Conservation (phyloP, 768 basidiomycete species). For the Omphalotus guepiniiformis region DNA sequence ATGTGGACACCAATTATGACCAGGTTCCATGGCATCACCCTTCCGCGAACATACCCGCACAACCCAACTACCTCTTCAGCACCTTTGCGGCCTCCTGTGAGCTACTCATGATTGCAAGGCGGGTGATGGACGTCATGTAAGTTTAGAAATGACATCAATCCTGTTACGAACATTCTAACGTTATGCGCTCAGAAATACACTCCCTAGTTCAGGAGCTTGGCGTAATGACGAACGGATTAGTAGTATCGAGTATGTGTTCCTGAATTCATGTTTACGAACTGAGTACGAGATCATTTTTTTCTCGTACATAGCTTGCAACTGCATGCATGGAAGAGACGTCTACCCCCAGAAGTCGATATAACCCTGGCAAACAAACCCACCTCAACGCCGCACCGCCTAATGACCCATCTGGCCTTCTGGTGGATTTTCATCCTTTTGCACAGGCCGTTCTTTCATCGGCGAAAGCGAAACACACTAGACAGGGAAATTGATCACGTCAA, state of each 20-base stretch:
- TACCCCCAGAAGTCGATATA: constrained; percentile 24
- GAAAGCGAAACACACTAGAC: constrained; percentile 14
- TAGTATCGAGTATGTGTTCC: constrained; percentile 17
- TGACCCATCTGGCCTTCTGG: constrained; percentile 30
- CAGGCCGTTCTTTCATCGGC: constrained; percentile 31
- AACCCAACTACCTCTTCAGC: constrained; percentile 19
- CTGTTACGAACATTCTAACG: constrained; percentile 3
- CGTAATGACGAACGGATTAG: constrained; percentile 13
- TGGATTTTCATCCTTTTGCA: constrained; percentile 35
- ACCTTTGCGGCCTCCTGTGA: constrained; percentile 28
- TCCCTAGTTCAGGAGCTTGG: constrained; percentile 3
- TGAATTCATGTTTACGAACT: too few relatives aligned
- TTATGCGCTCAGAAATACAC: constrained; percentile 1
- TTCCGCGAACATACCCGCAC: constrained; percentile 21
- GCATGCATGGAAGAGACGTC: constrained; percentile 20
- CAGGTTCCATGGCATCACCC: constrained; percentile 26
- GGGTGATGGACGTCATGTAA: constrained; percentile 31
- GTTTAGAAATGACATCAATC: constrained; percentile 9
- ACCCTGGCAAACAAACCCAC: constrained; percentile 25
- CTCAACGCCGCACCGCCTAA: constrained; percentile 29
- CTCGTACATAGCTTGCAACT: constrained; percentile 10
- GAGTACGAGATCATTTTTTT: neutral
- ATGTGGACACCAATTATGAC: constrained; percentile 29
- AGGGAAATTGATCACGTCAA: constrained; percentile 29
- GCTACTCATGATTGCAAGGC: constrained; percentile 25